Evolutionary conservation across 345 rosid species (phyloP).

Genomic region (Xanthoceras sorbifolium): DNA sequence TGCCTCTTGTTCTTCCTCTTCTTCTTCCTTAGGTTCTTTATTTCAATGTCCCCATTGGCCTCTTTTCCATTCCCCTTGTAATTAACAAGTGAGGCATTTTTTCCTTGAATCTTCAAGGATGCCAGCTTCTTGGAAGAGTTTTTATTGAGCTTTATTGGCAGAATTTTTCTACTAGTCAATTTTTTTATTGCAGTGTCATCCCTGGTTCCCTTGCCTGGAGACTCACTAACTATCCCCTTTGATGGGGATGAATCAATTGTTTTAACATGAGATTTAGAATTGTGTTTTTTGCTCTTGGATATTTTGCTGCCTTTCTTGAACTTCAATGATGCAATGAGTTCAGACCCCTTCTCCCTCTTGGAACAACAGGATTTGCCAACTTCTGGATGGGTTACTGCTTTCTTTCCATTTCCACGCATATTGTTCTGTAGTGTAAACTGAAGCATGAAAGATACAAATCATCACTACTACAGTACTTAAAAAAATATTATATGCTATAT

Average conservation of each 20-base stretch:
- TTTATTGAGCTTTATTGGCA: conserved; percentile 25
- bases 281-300: conserved; percentile 28
- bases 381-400: conserved; percentile 27
- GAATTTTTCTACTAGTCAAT: conserved; percentile 12
- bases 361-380: too few relatives aligned
- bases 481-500: not conserved
- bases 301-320: conserved; percentile 32
- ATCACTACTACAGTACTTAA: not conserved
- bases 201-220: conserved; percentile 28
- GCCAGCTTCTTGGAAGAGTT: conserved; percentile 36
- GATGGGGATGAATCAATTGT: conserved; percentile 25
- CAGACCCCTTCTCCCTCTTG: conserved; percentile 40
- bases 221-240: conserved; percentile 27
- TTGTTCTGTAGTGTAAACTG: conserved; percentile 26
- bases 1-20: conserved; percentile 44
- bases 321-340: conserved; percentile 47
- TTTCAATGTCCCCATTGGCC: conserved; percentile 31
- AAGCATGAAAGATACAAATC: conserved; percentile 13
- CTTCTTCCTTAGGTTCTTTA: conserved; percentile 45
- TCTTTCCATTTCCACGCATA: conserved; percentile 41
- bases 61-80: conserved; percentile 30
- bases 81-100: conserved; percentile 10
- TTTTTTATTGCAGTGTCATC: conserved; percentile 28
- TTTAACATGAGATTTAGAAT: conserved; percentile 32
- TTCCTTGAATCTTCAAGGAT: conserved; percentile 19